A percentile compares a stretch with the other conserved stretches of the same genome.
Evolutionary conservation across 345 rosid species (phyloP).

Genomic region (Corchorus olitorius): DNA sequence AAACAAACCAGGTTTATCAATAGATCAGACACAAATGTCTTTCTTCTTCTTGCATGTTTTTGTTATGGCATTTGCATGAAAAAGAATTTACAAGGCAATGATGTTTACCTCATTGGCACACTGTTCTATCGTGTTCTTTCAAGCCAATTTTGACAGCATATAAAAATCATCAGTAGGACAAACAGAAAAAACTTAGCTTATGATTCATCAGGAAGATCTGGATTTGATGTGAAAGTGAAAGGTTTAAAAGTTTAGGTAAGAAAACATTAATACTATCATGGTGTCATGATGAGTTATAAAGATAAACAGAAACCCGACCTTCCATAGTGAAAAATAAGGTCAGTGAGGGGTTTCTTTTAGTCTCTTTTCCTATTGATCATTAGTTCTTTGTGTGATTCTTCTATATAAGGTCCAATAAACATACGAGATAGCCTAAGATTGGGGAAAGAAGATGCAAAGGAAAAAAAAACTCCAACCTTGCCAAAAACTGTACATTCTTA

Average conservation of each 20-base stretch:
- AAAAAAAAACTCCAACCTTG: not conserved
- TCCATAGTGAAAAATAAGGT: not conserved
- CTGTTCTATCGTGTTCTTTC: not conserved
- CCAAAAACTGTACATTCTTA: constrained; percentile 25
- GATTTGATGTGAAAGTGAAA: not conserved
- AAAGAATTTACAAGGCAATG: not conserved
- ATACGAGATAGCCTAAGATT: not conserved
- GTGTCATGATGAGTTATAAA: not conserved
- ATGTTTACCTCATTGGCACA: not conserved
- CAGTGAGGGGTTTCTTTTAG: not conserved
- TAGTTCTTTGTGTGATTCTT: not conserved
- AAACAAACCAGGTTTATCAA: no score
- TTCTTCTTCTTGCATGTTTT: not conserved
- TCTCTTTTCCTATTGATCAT: not conserved
- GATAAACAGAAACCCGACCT: not conserved
- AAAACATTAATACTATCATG: not conserved
- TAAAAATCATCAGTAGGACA: not conserved
- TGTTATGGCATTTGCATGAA: not conserved
- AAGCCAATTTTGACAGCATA: not conserved
- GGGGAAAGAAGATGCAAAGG: not conserved
- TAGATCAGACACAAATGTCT: not conserved
- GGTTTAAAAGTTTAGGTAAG: not conserved
- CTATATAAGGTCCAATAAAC: not conserved
- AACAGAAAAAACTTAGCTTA: not conserved
- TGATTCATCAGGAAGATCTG: not conserved